Percentiles rank a stretch among this genome's conserved stretches.
Conservation (phyloP, 1,139 yeast genomes). For the Scheffersomyces quercinus region DNA sequence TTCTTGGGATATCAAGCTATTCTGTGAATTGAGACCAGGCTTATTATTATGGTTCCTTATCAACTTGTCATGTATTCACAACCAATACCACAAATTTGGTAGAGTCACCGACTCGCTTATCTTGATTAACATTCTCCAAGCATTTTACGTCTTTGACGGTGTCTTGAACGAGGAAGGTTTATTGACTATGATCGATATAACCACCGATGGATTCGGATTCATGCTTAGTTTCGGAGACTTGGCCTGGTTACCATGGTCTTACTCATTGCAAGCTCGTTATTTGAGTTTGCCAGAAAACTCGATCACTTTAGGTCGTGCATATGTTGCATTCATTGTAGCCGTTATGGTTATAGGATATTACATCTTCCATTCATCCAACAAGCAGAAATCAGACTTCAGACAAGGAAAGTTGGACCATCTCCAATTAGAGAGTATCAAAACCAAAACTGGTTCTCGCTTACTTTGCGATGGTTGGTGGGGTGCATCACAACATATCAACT, state of each 20-base stretch:
- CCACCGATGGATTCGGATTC: conserved; percentile 96
- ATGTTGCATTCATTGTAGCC: conserved; percentile 36
- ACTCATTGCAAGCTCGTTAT: conserved; percentile 82
- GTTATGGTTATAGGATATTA: conserved; percentile 65
- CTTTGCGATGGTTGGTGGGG: conserved; percentile 97
- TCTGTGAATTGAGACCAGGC: conserved; percentile 95
- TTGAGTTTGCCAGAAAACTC: conserved; percentile 59
- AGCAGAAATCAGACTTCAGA: conserved; percentile 82
- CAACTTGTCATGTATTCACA: conserved; percentile 77
- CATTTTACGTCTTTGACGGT: conserved; percentile 86
- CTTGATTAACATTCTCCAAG: conserved; percentile 68
- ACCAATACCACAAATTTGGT: conserved; percentile 68
- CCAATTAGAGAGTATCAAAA: conserved; percentile 65
- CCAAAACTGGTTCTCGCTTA: conserved; percentile 77
- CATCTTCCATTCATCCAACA: conserved; percentile 81
- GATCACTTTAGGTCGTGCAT: conserved; percentile 51
- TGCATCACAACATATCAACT: conserved; percentile 86
- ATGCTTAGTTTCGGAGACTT: conserved; percentile 95
- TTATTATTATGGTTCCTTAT: conserved; percentile 82
- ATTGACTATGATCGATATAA: conserved; percentile 90
- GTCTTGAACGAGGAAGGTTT: conserved; percentile 88
- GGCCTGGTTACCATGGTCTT: conserved; percentile 92
- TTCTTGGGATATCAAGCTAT: conserved; percentile 80
- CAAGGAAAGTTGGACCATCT: conserved; percentile 67
- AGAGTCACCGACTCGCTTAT: conserved; percentile 69